Base-by-base conservation (phyloP, 805 yeast species). In the Hermanozyma aechmeae region DNA sequence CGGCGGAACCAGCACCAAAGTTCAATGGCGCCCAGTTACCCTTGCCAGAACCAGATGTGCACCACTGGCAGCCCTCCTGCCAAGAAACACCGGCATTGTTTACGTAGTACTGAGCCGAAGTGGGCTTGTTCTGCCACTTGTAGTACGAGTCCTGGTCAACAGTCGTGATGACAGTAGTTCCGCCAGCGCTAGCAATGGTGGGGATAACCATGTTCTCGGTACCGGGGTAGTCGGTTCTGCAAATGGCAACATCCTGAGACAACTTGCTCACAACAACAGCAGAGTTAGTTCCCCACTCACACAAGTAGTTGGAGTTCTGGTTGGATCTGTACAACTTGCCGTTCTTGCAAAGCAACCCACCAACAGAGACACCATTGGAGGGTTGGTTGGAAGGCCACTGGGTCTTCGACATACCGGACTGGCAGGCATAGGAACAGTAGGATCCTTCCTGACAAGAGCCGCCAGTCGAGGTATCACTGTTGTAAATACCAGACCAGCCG, bases 211-310 rank as follows among this genome's bases (percentile, higher is more conserved):
- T 92, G 73, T 86, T 86, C 69, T 89, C 98, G 41, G 96, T 79
- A 66, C 98, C 98, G 52, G 98, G 98, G 75, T 89, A 89, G 59
- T 89, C 98, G 38, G 98, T 89, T 70, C 96, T 82, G 73, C 98
- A 92, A 50, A 92, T 63, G 35, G 97, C 89, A 46, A 89, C 86
- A 30, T 69, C 68, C 35, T 79, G 53, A 42, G 56, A 50, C 34
- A 83, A 60, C 45, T 81, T 66, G 46, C 76, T 73, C 34, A 68
- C 79, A 44, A 81, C 87, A 30, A 58, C 51, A 27, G 94, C 93
- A 29, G 78, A 56, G 31, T 74, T 66, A 21, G 51, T 59, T 52
- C 95, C 97, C 89, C 94, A 82, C 51, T 70, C 84, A 71, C 98
- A 89, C 50, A 89, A 72, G 64, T 74, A 62, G 46, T 74, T 62